Evolutionary conservation across 495 filamentous ascomycete species (phyloP).

Genomic region (Staphylotrichum tortipilum): DNA sequence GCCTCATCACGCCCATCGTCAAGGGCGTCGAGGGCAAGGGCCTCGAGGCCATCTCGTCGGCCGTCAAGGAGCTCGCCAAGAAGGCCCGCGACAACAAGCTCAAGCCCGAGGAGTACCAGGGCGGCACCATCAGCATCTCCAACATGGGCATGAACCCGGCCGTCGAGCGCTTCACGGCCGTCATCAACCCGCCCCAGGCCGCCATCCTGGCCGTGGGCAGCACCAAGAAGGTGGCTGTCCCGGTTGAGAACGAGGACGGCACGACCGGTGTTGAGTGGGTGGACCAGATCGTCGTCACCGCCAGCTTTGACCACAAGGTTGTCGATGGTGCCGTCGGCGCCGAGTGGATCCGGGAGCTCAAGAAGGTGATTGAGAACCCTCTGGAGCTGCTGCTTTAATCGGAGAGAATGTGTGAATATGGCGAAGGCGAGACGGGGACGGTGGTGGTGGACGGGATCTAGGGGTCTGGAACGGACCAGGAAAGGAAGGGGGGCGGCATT

Average conservation of each 20-base stretch:
- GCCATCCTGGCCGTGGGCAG: constrained; percentile 93
- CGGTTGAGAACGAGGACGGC: constrained; percentile 76
- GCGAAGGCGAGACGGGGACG: background rate
- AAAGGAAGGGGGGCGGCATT: too few species aligned
- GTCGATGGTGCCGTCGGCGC: constrained; percentile 83
- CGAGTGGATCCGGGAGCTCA: constrained; percentile 94
- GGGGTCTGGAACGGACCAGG: background rate
- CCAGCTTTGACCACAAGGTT: constrained; percentile 96
- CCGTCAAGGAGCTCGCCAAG: constrained; percentile 93
- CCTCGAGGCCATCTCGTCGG: constrained; percentile 73
- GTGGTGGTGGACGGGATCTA: background rate
- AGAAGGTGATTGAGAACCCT: constrained; percentile 96
- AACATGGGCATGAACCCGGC: constrained; percentile 99
- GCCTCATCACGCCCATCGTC: constrained; percentile 97
- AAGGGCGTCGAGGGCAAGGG: constrained; percentile 75
- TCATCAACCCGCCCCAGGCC: constrained; percentile 98
- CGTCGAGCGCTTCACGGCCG: constrained; percentile 94
- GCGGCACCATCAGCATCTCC: constrained; percentile 97
- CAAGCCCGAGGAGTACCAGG: constrained; percentile 98
- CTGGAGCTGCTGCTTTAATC: constrained; percentile 80
- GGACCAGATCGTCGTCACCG: constrained; percentile 90
- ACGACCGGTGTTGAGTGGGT: constrained; percentile 76
- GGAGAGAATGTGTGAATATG: background rate
- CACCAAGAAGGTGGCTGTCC: constrained; percentile 86
- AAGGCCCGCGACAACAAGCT: constrained; percentile 95